These are phyloP conservation scores for Leishmania lainsoni DNA, from an alignment of 208 protist species.

Conservation along the genomic window DNA sequence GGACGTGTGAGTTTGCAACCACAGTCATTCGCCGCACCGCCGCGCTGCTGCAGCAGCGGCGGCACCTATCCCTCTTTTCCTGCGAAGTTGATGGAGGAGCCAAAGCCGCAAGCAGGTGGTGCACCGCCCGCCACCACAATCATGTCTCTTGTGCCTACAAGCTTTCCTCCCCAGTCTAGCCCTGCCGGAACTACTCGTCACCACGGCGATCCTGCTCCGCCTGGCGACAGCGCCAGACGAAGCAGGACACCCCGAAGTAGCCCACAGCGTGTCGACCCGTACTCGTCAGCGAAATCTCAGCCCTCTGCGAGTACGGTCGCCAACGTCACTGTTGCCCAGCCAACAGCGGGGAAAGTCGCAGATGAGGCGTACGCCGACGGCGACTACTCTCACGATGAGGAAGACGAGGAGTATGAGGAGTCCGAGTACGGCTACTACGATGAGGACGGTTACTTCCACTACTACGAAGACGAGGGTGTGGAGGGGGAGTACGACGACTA, in stretches of 20 bases:
- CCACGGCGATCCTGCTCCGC: not conserved
- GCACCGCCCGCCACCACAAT: not conserved
- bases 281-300: not conserved
- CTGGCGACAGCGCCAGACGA: not conserved
- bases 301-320: not conserved
- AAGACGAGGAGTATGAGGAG: slow-evolving; percentile 43
- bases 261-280: not conserved
- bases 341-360: not conserved
- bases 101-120: not conserved
- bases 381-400: slow-evolving; percentile 9
- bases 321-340: not conserved
- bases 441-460: slow-evolving; percentile 35
- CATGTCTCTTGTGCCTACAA: not conserved
- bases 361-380: slow-evolving; percentile 2
- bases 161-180: not conserved
- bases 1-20: not conserved
- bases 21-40: not conserved
- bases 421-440: slow-evolving; percentile 40
- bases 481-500: slow-evolving; percentile 24
- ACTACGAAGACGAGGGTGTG: slow-evolving; percentile 34
- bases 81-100: not conserved
- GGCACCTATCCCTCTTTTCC: not conserved
- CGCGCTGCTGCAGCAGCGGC: not conserved
- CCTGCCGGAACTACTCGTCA: not conserved
- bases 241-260: not conserved